phyloP scores from a whole-genome alignment of 2,329 filamentous ascomycete species.

The Calonectria hongkongensis region DNA sequence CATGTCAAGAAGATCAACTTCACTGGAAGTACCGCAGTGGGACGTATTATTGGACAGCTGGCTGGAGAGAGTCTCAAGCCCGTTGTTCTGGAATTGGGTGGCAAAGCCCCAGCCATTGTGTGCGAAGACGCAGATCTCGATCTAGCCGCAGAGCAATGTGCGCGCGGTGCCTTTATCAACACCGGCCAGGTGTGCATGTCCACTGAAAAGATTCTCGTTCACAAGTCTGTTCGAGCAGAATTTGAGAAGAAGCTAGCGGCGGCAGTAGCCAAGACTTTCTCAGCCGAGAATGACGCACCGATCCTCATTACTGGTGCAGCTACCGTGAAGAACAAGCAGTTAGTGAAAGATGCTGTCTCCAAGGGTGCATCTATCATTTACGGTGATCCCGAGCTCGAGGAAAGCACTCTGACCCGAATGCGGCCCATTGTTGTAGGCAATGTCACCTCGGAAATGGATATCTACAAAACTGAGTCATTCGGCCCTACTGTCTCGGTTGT shows the following conservation, averaged over 20 bases:
- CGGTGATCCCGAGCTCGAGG: constrained; percentile 60
- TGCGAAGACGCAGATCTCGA: constrained; percentile 87
- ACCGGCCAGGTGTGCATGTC: constrained; percentile 90
- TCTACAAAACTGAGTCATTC: constrained; percentile 86
- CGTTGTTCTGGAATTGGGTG: constrained; percentile 86
- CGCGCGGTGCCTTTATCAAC: constrained; percentile 82
- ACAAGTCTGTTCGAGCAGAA: constrained; percentile 66
- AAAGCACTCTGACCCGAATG: constrained; percentile 65
- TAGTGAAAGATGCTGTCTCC: constrained; percentile 79
- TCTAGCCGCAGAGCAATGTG: constrained; percentile 80
- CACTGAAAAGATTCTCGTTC: constrained; percentile 83
- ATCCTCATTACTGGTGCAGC: constrained; percentile 82
- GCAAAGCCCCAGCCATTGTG: constrained; percentile 87
- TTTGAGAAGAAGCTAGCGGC: constrained; percentile 67
- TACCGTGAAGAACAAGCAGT: constrained; percentile 78
- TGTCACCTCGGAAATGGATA: constrained; percentile 79
- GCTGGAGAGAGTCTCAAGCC: constrained; percentile 87
- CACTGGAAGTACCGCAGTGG: constrained; percentile 85
- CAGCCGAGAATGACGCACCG: constrained; percentile 77
- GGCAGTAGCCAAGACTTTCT: constrained; percentile 65
- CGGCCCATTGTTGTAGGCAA: constrained; percentile 80
- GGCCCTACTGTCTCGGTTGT: constrained; percentile 83
- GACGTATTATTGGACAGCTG: constrained; percentile 80
- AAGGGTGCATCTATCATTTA: constrained; percentile 77
- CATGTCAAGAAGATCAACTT: constrained; percentile 89